Evolutionary conservation across 345 rosid genomes (phyloP), one percentile per base, ranked within the genome.

Genomic region (Alliaria petiolata): DNA sequence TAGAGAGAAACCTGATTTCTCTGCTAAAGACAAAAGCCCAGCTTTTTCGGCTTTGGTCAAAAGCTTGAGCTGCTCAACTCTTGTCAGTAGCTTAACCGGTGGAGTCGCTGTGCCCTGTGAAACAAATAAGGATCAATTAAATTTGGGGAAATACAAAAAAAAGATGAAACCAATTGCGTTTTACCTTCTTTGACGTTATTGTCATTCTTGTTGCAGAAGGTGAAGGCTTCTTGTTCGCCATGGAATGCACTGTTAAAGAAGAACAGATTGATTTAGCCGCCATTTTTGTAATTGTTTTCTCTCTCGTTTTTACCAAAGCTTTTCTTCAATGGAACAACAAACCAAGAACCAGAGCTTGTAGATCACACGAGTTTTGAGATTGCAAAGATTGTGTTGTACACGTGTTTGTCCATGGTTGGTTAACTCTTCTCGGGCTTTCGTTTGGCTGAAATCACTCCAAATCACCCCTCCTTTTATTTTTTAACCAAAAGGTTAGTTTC

Each of bases 1-100:
- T 0, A 91, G 81, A 3, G 97, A 93, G 28, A 93, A 69, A n/a
- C 97, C 97, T 11, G 81, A 78, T 54, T 91, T 91, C 83, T 91
- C 99, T 0, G 97, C 99, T 0, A 96, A 89, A 0, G 97, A 93
- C 19, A 93, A 85, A 15, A 93, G 71, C 4, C 99, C 97, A 0
- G 96, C 96, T 62, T 86, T 93, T 79, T 91, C 96, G 0, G 99
- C 99, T 80, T 91, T 91, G 54, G 85, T 86, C 22, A 93, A 79
- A 16, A 93, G 89, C 71, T 85, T 93, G 30, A 93, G 95, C 68
- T 93, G 85, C 84, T 91, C 98, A 51, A 93, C 97, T 76, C 97
- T 83, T 28, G 97, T 87, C 33, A 91, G 88, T 15, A 93, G 91
- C 85, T 89, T 93, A 14, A 93, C 83, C 3, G 82, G 86, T 8